Conservation (phyloP, 371 early-diverging fungal genomes). For the Globomyces sp. region DNA sequence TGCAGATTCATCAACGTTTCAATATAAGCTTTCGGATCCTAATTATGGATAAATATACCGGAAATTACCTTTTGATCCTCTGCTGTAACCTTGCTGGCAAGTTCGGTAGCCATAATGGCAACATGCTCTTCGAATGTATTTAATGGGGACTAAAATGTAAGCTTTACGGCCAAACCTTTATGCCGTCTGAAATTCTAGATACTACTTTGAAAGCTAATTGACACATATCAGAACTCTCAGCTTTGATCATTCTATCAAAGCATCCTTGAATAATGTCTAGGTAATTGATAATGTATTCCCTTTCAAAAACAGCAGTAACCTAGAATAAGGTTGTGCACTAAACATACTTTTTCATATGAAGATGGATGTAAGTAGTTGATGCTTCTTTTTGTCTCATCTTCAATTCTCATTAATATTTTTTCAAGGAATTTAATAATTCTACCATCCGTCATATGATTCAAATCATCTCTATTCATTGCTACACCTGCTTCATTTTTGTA, state of each 20-base stretch:
- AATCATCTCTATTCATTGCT: slow-evolving; percentile 51
- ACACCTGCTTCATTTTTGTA: slow-evolving; percentile 70
- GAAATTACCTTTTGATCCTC: not conserved
- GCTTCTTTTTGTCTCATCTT: slow-evolving; percentile 57
- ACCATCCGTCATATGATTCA: no score
- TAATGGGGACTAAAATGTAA: not conserved
- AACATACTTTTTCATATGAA: slow-evolving; percentile 53
- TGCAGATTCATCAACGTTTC: slow-evolving; percentile 66
- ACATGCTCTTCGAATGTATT: slow-evolving; percentile 18
- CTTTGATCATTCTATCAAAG: not conserved
- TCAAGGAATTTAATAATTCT: slow-evolving; percentile 69
- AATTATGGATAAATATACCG: not conserved
- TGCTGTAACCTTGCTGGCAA: not conserved
- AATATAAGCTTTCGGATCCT: slow-evolving; percentile 51
- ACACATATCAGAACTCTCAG: not conserved
- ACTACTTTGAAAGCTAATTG: not conserved
- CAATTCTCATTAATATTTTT: slow-evolving; percentile 52
- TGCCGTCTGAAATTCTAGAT: slow-evolving; percentile 15
- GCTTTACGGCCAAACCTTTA: not conserved
- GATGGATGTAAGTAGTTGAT: slow-evolving; percentile 64
- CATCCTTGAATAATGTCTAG: not conserved
- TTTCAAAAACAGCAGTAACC: not conserved
- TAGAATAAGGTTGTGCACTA: not conserved
- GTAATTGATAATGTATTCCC: slow-evolving; percentile 33
- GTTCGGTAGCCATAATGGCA: not conserved